phyloP scores from a whole-genome alignment of 2,329 filamentous ascomycete genomes.

The Lachnellula occidentalis region DNA sequence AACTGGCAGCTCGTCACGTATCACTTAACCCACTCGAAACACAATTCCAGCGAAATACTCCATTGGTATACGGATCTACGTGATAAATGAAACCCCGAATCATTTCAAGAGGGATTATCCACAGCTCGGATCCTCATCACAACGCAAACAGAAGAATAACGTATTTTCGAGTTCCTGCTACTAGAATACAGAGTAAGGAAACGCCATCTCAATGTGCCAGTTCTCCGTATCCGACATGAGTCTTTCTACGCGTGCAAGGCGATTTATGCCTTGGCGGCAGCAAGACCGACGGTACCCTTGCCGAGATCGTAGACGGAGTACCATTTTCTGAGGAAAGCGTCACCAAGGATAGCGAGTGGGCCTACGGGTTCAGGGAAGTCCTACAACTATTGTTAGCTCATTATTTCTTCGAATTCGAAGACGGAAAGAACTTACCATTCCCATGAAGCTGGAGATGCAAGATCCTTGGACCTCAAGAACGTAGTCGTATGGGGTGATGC shows the following conservation, averaged over 20 bases:
- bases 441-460: slow-evolving; percentile 97
- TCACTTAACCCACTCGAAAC: not conserved
- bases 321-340: slow-evolving; percentile 77
- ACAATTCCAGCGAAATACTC: not conserved
- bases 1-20: too few relatives aligned
- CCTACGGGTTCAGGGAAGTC: slow-evolving; percentile 78
- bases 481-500: slow-evolving; percentile 84
- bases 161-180: not conserved
- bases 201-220: slow-evolving; percentile 2
- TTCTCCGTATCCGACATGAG: slow-evolving; percentile 15
- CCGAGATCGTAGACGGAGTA: slow-evolving; percentile 97
- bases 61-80: slow-evolving; percentile 1
- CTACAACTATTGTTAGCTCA: slow-evolving; percentile 71
- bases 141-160: not conserved
- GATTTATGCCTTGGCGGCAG: slow-evolving; percentile 59
- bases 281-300: slow-evolving; percentile 82
- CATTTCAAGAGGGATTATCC: not conserved
- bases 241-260: not conserved
- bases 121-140: not conserved
- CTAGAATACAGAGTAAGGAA: slow-evolving; percentile 25
- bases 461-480: slow-evolving; percentile 91
- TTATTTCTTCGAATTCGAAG: not conserved
- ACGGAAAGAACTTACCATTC: slow-evolving; percentile 63
- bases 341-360: slow-evolving; percentile 89
- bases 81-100: slow-evolving; percentile 5